Base-by-base conservation (phyloP, 2,329 filamentous ascomycete genomes). In the Fusarium buxicola region DNA sequence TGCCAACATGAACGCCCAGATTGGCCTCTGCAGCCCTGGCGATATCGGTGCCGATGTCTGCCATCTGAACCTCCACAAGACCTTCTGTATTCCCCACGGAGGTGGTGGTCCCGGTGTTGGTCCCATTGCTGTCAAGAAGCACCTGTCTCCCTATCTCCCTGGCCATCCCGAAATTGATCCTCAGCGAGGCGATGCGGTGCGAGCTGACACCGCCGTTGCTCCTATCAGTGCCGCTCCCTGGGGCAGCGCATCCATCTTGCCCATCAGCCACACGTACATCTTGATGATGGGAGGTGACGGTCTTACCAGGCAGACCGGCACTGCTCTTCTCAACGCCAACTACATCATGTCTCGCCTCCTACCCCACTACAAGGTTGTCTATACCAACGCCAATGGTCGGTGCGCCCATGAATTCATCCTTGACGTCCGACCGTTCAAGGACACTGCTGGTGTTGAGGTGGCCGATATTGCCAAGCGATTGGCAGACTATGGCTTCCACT, bases 331-430 rank as follows among this genome's bases (percentile, higher is more conserved):
- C 49, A 97, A 97, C 78, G 94, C 94, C 64, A 98, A 98, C 84
- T 98, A 98, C 82, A 92, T 98, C 75, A 90, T 97, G 74, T 90
- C 92, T 41, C 90, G 91, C 51, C 89, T 98, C 43, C 89, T 90
- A 75, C 87, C 89, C 3, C 88, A 97, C 81, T 98, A 95, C 80
- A 84, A 87, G 3, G 94, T 98, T 62, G 83, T 97, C n/a, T 97
- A 97, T 81, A 96, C 92, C 68, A 97, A 97, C 76, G 83, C 85
- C 47, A 86, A 92, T 63, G 91, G 90, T n/a, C 91, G 94, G 54
- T 98, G 94, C 74, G 94, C 94, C 0, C 94, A 98, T 82, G 94
- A 98, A 79, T 98, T 97, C 79, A 98, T 98, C 75, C 87, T 98
- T 16, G 94, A 98, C 69, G 86, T 89, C 4, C 91, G 94, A 31